phyloP scores from a whole-genome alignment of 176 grass and related monocot species.

The Ampelocalamus luodianensis region DNA sequence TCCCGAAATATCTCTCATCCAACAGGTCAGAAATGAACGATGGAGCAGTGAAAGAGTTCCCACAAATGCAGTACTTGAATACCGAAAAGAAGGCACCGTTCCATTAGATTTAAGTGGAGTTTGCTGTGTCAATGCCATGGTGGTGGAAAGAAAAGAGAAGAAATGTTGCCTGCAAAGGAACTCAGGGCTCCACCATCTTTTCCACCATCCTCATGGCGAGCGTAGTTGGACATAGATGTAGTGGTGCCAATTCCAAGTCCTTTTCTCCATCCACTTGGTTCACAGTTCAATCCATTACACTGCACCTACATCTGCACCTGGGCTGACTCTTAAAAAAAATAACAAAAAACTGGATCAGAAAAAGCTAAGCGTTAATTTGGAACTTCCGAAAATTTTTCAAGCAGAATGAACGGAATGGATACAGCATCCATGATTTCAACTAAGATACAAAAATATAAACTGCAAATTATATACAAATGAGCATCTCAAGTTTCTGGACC shows the following conservation, averaged over 20 bases:
- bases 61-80: constrained; percentile 1
- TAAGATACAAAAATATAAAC: neutral
- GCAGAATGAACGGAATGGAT: neutral
- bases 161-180: constrained; percentile 22
- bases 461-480: neutral
- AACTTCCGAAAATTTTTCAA: neutral
- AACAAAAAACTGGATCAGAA: neutral
- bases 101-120: constrained; percentile 32
- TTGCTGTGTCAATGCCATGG: constrained; percentile 13
- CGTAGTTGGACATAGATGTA: neutral
- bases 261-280: constrained; percentile 26
- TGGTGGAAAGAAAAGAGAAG: neutral
- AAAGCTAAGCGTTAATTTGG: neutral
- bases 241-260: constrained; percentile 22
- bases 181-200: neutral
- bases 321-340: neutral
- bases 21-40: neutral
- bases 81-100: neutral
- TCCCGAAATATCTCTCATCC: constrained; percentile 5
- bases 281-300: neutral
- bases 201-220: neutral
- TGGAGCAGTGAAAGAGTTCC: neutral
- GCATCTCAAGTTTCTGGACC: neutral
- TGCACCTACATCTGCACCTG: neutral
- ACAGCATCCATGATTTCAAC: neutral